These are phyloP conservation scores for Ampelocalamus luodianensis DNA, from an alignment of 176 grass and related monocot species.

Conservation along the genomic window DNA sequence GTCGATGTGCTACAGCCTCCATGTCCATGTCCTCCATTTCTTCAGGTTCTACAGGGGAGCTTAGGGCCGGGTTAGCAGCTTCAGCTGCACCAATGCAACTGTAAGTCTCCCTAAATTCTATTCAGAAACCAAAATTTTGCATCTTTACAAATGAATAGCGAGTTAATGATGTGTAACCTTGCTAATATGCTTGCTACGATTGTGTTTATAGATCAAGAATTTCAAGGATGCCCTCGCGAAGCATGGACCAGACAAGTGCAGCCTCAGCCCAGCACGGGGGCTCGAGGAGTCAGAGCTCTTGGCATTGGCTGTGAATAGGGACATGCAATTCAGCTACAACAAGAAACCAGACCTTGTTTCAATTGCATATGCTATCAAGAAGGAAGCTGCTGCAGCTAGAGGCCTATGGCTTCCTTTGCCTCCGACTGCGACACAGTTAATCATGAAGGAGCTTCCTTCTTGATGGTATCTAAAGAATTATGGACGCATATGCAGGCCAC, in stretches of 20 bases:
- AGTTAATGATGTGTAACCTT: background rate
- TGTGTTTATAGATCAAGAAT: slow-evolving; percentile 77
- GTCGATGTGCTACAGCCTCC: slow-evolving; percentile 93
- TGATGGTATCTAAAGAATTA: too few species aligned
- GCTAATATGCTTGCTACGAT: slow-evolving; percentile 11
- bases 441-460: too few species aligned
- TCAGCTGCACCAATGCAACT: slow-evolving; percentile 96
- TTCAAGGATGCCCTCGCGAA: slow-evolving; percentile 87
- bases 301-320: slow-evolving; percentile 75
- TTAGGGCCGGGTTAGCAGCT: slow-evolving; percentile 78
- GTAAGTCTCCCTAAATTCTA: slow-evolving; percentile 40
- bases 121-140: background rate
- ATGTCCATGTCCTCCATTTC: slow-evolving; percentile 91
- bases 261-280: slow-evolving; percentile 75
- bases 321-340: slow-evolving; percentile 67
- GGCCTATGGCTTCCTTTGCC: slow-evolving; percentile 48
- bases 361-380: slow-evolving; percentile 36
- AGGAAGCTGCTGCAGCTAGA: slow-evolving; percentile 29
- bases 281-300: slow-evolving; percentile 80
- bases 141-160: background rate
- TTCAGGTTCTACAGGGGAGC: slow-evolving; percentile 92
- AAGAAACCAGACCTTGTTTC: slow-evolving; percentile 39
- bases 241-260: slow-evolving; percentile 70
- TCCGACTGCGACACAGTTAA: background rate
- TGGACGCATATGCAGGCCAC: too few species aligned